Conservation (phyloP, 2,329 filamentous ascomycete genomes). For the Arthrocladium fulminans region DNA sequence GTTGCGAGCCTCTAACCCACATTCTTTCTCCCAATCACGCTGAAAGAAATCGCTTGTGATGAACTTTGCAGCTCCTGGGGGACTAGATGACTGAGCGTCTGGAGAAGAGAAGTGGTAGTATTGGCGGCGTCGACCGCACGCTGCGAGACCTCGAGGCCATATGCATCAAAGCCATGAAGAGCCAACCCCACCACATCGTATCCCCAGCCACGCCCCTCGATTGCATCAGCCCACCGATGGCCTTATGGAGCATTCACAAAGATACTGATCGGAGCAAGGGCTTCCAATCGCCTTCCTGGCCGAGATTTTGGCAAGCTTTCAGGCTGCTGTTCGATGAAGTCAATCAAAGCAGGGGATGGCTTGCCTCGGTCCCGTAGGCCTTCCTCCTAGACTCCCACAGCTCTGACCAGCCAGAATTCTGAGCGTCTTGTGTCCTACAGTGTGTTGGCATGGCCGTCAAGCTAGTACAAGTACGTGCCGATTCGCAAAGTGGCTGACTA, state of each 20-base stretch:
- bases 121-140: slow-evolving; percentile 19
- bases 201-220: slow-evolving; percentile 29
- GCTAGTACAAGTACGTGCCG: no score
- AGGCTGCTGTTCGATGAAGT: slow-evolving; percentile 23
- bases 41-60: slow-evolving; percentile 59
- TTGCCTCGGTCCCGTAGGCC: slow-evolving; percentile 28
- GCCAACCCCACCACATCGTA: slow-evolving; percentile 29
- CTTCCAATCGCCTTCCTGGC: slow-evolving; percentile 22
- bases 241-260: no score
- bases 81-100: not conserved
- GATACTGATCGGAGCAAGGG: slow-evolving; percentile 25
- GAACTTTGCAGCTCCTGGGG: slow-evolving; percentile 45
- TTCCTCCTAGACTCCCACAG: slow-evolving; percentile 24
- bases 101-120: slow-evolving; percentile 18
- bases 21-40: slow-evolving; percentile 43
- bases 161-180: slow-evolving; percentile 27
- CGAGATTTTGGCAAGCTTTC: slow-evolving; percentile 16
- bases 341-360: slow-evolving; percentile 26
- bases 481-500: no score
- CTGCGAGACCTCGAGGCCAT: slow-evolving; percentile 26
- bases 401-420: slow-evolving; percentile 17
- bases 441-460: no score
- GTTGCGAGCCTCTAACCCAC: slow-evolving; percentile 25
- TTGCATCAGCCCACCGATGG: no score
- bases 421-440: not conserved